Percentiles rank a stretch among this genome's conserved stretches.
These are phyloP conservation scores for Mollisia scopiformis DNA, from an alignment of 2,329 filamentous ascomycete species.

Conservation along the genomic window DNA sequence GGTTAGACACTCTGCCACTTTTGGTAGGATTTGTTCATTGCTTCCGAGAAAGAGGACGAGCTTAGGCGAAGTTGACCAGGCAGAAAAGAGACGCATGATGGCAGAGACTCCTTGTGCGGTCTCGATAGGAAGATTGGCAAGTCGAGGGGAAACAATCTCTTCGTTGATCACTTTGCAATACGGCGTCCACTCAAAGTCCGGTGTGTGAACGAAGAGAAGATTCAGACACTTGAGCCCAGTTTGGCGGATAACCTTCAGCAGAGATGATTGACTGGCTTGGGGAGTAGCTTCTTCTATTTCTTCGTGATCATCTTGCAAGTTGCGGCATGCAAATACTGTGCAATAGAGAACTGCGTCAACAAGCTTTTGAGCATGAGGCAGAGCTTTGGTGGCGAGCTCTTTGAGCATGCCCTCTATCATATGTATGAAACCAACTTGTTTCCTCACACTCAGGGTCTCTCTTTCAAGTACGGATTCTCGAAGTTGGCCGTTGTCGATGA, in stretches of 20 bases:
- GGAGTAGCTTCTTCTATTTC: constrained; percentile 40
- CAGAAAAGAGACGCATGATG: constrained; percentile 76
- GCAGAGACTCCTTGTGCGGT: constrained; percentile 89
- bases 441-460: constrained; percentile 68
- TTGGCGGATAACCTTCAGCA: constrained; percentile 68
- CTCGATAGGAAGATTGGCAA: constrained; percentile 79
- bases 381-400: constrained; percentile 76
- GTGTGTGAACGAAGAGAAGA: constrained; percentile 74
- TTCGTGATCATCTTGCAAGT: constrained; percentile 45
- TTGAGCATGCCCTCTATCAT: constrained; percentile 88
- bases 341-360: constrained; percentile 83
- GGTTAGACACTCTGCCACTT: constrained; percentile 72
- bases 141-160: constrained; percentile 75
- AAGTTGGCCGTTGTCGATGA: constrained; percentile 49
- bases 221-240: constrained; percentile 82
- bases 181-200: constrained; percentile 69
- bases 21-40: constrained; percentile 64
- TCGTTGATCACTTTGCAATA: constrained; percentile 73
- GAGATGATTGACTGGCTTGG: constrained; percentile 48
- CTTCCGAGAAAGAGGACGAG: constrained; percentile 68
- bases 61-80: constrained; percentile 72
- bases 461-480: constrained; percentile 52
- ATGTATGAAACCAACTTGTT: constrained; percentile 88
- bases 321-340: constrained; percentile 69
- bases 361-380: constrained; percentile 68